Evolutionary conservation across 345 rosid genomes (phyloP), one percentile per base, ranked within the genome.

Genomic region (Reutealis trisperma): DNA sequence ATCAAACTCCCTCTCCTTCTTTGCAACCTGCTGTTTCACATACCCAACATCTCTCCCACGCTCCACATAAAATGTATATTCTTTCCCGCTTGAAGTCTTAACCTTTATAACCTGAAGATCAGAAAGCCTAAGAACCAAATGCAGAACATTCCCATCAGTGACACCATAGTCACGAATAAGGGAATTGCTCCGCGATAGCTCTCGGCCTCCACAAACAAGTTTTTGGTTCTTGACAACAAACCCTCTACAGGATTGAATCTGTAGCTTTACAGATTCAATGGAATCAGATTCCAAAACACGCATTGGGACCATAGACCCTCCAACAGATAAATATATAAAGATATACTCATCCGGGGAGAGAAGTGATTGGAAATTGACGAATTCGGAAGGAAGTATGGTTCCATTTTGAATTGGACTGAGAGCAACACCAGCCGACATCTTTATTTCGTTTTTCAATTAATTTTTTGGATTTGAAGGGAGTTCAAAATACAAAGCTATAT

Each of bases 151-250:
- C 2, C 97, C 96, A 69, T 91, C 84, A 8, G 77, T 72, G 3
- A 93, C 91, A 32, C 95, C 94, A 65, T 93, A 93, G 19, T 93
- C 93, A 64, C 89, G 87, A 51, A 93, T 81, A 45, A 86, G 91
- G 24, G 96, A 91, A 75, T 88, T 80, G 78, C 91, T 86, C 78
- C 97, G 76, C 0, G 93, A 82, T 11, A 93, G 80, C 42, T 89
- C 97, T 47, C 93, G 85, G 51, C 97, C 97, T 14, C 86, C 86
- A 52, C 89, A 93, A 25, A 93, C 90, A 59, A 93, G 79, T 72
- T 88, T 93, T 81, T 93, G 97, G 52, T 90, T 91, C 84, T 84
- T 90, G 11, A 75, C 94, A 2, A 88, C 92, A 72, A 93, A 93
- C 0, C 97, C 96, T 63, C 87, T 86, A 61, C 72, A 88, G 8